Evolutionary conservation across 2,329 filamentous ascomycete species (phyloP), one percentile per base, ranked within the genome.

Genomic region (Diaporthe sp.): DNA sequence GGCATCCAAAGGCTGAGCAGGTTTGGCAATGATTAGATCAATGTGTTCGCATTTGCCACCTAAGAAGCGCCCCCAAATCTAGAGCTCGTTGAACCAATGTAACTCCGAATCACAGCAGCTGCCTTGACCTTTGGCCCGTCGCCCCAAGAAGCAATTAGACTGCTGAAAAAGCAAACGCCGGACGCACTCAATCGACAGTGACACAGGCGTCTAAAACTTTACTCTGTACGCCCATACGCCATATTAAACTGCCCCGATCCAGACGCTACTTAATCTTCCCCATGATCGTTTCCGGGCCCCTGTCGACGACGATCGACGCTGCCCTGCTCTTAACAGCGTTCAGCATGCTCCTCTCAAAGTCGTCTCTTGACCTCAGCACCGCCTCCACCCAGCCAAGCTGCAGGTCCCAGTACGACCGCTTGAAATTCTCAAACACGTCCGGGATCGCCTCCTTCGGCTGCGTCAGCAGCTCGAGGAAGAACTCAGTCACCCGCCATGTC

Each of bases 301-400:
- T 90, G 76, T 94, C 92, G 2, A 96, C 92, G 75, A 94, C 92
- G 78, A 97, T 90, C 83, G 95, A 94, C 10, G 95, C 96, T n/a
- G 96, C 96, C 82, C 92, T 91, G 3, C 92, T 92, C 87, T 98
- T 98, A 66, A 98, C 93, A 25, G 91, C 90, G 81, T 95, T 97
- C 77, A 98, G 84, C 94, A 98, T 95, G 75, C 91, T 90, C 78
- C 96, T 89, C 83, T 98, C 97, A 85, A 97, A 98, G 85, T 99
- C 97, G 83, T 99, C 97, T 78, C 97, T 89, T 2, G 92, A 89
- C 78, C 96, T 90, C 77, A 99, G 82, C 64, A 98, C 96, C 9
- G 94, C 93, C 87, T 99, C 97, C 10, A 99, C 95, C 97, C 97
- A 99, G 60, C 92, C 93, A 75, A 98, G 92, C 83, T 97, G 95